Evolutionary conservation across 192 early-diverging fungal species (phyloP), one percentile per base, ranked within the genome.

Genomic region (Backusella macrospora): DNA sequence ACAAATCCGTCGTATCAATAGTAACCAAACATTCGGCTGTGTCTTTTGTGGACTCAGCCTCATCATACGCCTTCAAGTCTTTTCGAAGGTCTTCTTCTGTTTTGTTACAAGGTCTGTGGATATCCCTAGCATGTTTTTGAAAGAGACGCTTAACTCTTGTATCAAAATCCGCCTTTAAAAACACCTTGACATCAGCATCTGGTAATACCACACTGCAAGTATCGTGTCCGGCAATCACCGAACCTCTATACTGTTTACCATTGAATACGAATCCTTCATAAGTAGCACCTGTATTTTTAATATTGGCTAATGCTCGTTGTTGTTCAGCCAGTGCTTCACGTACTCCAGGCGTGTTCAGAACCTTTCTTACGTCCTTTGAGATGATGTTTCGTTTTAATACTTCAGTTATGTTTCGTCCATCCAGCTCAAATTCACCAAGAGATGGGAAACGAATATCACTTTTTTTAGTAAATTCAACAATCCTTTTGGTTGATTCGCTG

Each of bases 191-290:
- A 46, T 95, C 86, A 0, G 94, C 94, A 62, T 88, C 76, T 0
- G 94, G 92, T 23, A 94, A 84, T 0, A 95, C 85, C 0, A 87
- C 84, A 0, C 92, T 91, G 13, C 94, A 92, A 59, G 93, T 91
- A 76, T 95, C 94, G 0, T 92, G 78, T 5, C 94, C 94, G 76
- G 94, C 92, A 90, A 94, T 93, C 14, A 95, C 91, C 45, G 92
- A 70, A 21, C 92, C 92, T 5, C 72, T 66, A 10, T 68, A 38
- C 3, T 21, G 21, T 10, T 62, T 63, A 7, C 71, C 71, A 34
- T 68, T 62, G 71, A 45, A 59, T 52, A 52, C 34, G 43, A 63
- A 73, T 0, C 73, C 70, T 18, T 64, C 18, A 15, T 62, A 44
- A 9, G 14, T 44, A 1, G 26, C 40, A 40, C 70, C 71, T 18